Evolutionary conservation across 1,139 yeast species (phyloP).

Genomic region (Yamadazyma sp.): DNA sequence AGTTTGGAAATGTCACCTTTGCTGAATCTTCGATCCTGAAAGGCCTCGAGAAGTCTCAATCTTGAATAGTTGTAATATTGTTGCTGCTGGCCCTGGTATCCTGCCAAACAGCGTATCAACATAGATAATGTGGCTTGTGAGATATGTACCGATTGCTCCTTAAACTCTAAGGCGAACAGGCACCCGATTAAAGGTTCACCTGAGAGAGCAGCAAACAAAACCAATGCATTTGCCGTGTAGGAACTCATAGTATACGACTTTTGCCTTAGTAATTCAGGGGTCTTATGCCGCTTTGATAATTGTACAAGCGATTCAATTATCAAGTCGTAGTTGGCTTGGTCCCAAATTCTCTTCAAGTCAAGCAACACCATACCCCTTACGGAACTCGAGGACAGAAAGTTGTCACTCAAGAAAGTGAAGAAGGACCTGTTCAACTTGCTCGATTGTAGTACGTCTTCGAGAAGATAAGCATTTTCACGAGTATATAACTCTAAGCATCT

Average conservation of each 20-base stretch:
- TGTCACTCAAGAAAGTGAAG: constrained; percentile 13
- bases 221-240: constrained; percentile 9
- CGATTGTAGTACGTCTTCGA: constrained; percentile 22
- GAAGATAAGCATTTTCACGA: constrained; percentile 9
- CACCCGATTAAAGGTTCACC: constrained; percentile 29
- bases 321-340: constrained; percentile 9
- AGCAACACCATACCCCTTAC: constrained; percentile 21
- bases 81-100: constrained; percentile 9
- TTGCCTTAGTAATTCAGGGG: neutral
- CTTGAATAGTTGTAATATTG: constrained; percentile 11
- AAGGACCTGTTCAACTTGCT: constrained; percentile 21
- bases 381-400: constrained; percentile 19
- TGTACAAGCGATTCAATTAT: neutral
- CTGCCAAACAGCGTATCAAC: constrained; percentile 12
- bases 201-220: constrained; percentile 14
- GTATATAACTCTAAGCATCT: constrained; percentile 19
- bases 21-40: neutral
- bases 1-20: neutral
- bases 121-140: constrained; percentile 5
- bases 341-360: constrained; percentile 18
- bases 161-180: constrained; percentile 16
- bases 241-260: neutral
- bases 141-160: constrained; percentile 5
- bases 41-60: constrained; percentile 11
- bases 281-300: neutral